phyloP scores from a whole-genome alignment of 2,329 filamentous ascomycete species.

The Botryosphaeria dothidea region DNA sequence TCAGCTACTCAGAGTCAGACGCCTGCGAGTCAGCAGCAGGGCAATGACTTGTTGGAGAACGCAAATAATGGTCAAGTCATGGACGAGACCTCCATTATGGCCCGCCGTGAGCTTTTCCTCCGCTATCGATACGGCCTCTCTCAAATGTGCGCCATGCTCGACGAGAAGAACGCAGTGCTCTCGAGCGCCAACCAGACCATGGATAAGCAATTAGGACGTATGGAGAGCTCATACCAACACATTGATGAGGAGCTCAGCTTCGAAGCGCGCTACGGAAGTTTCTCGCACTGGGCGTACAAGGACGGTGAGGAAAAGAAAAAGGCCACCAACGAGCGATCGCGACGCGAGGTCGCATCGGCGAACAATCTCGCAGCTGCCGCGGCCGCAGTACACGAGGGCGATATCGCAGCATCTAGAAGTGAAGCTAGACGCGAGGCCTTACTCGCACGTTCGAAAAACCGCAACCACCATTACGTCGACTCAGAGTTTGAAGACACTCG shows the following conservation, averaged over 20 bases:
- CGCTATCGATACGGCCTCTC: constrained; percentile 76
- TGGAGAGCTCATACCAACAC: constrained; percentile 85
- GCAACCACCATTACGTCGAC: constrained; percentile 69
- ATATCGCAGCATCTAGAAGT: constrained; percentile 77
- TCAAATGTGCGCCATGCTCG: constrained; percentile 84
- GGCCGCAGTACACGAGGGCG: constrained; percentile 75
- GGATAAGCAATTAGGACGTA: constrained; percentile 77
- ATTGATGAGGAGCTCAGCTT: constrained; percentile 90
- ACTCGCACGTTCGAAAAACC: constrained; percentile 65
- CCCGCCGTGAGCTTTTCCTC: constrained; percentile 72
- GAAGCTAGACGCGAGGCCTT: constrained; percentile 83
- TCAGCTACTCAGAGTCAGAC: constrained; percentile 25
- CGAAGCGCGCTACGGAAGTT: constrained; percentile 88
- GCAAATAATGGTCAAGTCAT: constrained; percentile 16
- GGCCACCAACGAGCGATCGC: constrained; percentile 69
- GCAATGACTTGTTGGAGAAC: constrained; percentile 27
- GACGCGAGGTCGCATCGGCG: constrained; percentile 75
- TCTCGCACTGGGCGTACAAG: constrained; percentile 92
- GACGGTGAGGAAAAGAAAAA: constrained; percentile 64
- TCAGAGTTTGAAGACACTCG: constrained; percentile 75
- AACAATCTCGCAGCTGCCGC: constrained; percentile 70
- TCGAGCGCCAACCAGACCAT: constrained; percentile 89
- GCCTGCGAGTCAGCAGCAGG: constrained; percentile 29
- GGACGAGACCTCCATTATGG: constrained; percentile 55
- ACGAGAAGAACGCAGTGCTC: constrained; percentile 97